Base-by-base conservation (phyloP, 2,329 filamentous ascomycete species). In the Claviceps spartinae region DNA sequence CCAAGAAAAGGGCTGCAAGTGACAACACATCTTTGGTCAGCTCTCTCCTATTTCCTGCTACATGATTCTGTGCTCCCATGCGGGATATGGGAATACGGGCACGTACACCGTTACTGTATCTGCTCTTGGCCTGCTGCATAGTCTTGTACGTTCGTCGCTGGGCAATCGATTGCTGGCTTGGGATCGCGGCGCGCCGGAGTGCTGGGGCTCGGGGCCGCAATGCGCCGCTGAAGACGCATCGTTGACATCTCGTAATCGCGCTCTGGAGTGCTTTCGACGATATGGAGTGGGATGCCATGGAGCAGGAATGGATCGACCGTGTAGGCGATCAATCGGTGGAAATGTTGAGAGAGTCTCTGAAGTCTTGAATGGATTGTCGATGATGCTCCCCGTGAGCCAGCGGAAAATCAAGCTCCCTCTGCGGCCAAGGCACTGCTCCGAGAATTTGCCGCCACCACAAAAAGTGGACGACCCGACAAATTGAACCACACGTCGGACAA, bases 1-100 rank as follows among this genome's bases (percentile, higher is more conserved):
- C 81, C 87, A 90, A 51, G 90, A 95, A 73, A 98, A 97, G 34
- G 93, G 93, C 84, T 89, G 18, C 2, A 45, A 6, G 14, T 20
- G 54, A n/a, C 41, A 5, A 13, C 47, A 37, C 22, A 43, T 30
- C 53, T 56, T 56, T 7, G 57, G 62, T 65, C 60, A 65, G 63
- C 59, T 36, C 14, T 20, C 41, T 40, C 24, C 42, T 20, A 4
- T 18, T n/a, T n/a, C 9, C 8, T 16, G 3, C 8, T 9, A 13
- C 11, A 13, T 13, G 18, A 11, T 5, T 26, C 6, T 26, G 9
- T 9, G 5, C 18, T 44, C 5, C 7, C 20, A 24, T 14, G 16
- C 14, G 18, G 9, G 13, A 20, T 4, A 43, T 5, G 44, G 42
- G 16, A 16, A 7, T 11, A 7, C 6, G 9, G 3, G 50, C 48